Evolutionary conservation across 108 stramenopile genomes (phyloP), one percentile per base, ranked within the genome.

Genomic region (Nitzschia inconspicua): DNA sequence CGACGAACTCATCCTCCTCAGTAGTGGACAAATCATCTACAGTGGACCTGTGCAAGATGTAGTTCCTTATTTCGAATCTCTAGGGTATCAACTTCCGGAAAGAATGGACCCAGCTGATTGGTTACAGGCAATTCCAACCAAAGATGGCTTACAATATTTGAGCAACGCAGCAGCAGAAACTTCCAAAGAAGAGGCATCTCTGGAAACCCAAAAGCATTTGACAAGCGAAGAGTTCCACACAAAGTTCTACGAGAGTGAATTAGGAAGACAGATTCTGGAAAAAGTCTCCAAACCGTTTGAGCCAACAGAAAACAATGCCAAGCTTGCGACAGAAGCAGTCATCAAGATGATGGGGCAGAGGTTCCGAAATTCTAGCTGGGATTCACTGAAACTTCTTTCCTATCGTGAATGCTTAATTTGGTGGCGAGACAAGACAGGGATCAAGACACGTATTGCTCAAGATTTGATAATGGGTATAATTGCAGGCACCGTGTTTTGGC

Each of bases 1-100:
- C 67, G 95, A 96, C 58, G 85, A 95, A 34, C 31, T 96, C 8
- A 83, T 94, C 13, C 57, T 97, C 47, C 58, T 97, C 20, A 78
- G 82, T 61, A 64, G 85, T 24, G 96, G 96, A 26, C 75, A 59
- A 26, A 60, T 94, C 23, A 75, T 96, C 25, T 93, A 88, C 61
- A 76, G 82, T n/a, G 96, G 95, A 6, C 86, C 84, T 7, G 73
- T 91, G 22, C 86, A 82, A 27, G 53, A 65, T 8, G 70, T 89
- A 0, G 46, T 82, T 44, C 31, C 26, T 34, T 66, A 90, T 42
- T 91, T 95, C 42, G 52, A 66, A 54, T 47, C 58, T 18, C 39
- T 88, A 16, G 91, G 88, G 22, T 89, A 88, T 57, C 18, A 39
- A 28, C 65, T 88, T 44, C 93, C 92, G 4, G 76, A 72, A 0